A percentile compares a stretch with the other conserved stretches of the same genome.
Conservation (phyloP, 345 rosid genomes). For the Angophora floribunda region DNA sequence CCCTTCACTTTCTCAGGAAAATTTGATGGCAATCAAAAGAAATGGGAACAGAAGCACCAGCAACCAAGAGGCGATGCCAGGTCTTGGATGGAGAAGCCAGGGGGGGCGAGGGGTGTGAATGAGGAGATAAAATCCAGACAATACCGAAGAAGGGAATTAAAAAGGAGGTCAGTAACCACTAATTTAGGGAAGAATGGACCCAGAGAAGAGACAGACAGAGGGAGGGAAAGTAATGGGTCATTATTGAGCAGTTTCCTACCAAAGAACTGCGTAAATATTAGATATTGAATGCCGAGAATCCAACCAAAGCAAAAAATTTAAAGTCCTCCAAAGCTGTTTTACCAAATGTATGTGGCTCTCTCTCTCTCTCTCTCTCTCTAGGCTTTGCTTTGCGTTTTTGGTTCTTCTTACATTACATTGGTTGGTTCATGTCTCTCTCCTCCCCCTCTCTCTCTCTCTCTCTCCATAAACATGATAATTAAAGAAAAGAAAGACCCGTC, state of each 20-base stretch:
- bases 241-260: neutral
- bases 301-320: neutral
- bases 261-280: neutral
- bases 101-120: neutral
- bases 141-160: neutral
- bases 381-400: neutral
- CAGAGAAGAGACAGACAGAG: neutral
- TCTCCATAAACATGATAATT: neutral
- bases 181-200: neutral
- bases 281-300: neutral
- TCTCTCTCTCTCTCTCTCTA: neutral
- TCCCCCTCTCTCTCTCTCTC: neutral
- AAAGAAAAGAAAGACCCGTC: constrained; percentile 2
- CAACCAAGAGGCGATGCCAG: neutral
- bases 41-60: neutral
- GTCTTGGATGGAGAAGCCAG: neutral
- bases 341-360: neutral
- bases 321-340: neutral
- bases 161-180: neutral
- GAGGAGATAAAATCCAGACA: neutral
- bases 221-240: neutral
- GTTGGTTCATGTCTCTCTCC: neutral
- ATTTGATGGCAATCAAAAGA: neutral
- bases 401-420: neutral
- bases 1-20: neutral